Percentiles rank a stretch among this genome's conserved stretches.
These are phyloP conservation scores for Meripilus lineatus DNA, from an alignment of 1,284 basidiomycete genomes.

Conservation along the genomic window DNA sequence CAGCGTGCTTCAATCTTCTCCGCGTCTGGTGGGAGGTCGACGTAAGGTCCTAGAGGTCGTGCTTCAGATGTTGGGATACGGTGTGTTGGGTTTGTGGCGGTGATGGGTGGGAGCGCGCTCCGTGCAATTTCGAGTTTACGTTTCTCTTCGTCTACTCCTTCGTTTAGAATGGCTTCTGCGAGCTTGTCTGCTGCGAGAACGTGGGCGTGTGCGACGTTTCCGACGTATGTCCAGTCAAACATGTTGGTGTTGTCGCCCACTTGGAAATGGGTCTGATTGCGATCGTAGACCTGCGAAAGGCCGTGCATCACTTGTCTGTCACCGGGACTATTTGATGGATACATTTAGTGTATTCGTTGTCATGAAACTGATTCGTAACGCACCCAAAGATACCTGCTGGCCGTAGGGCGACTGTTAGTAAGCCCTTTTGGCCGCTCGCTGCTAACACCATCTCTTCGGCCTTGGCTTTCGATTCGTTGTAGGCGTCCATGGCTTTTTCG, in stretches of 20 bases:
- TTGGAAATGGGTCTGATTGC: constrained; percentile 87
- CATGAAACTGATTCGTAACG: not conserved
- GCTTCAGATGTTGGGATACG: constrained; percentile 75
- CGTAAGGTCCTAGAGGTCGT: constrained; percentile 77
- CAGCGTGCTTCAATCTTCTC: constrained; percentile 58
- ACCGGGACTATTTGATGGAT: constrained; percentile 60
- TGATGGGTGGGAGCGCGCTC: constrained; percentile 58
- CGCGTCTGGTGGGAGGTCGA: constrained; percentile 56
- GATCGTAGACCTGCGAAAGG: constrained; percentile 77
- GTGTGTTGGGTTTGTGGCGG: constrained; percentile 54
- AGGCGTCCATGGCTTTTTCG: constrained; percentile 78
- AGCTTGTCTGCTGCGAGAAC: constrained; percentile 90
- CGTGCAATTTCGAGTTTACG: constrained; percentile 30
- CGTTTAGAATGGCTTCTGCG: constrained; percentile 35
- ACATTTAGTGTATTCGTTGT: no score
- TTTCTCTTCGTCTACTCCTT: constrained; percentile 40
- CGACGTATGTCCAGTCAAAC: constrained; percentile 98
- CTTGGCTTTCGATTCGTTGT: constrained; percentile 95
- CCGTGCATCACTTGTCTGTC: constrained; percentile 87
- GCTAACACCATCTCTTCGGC: constrained; percentile 83
- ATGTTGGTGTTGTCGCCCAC: constrained; percentile 93
- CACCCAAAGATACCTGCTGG: constrained; percentile 98
- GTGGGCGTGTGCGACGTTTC: constrained; percentile 94
- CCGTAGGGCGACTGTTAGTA: constrained; percentile 87
- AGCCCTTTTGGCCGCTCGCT: constrained; percentile 80